These are phyloP conservation scores for Ophiostoma ulmi DNA, from an alignment of 2,329 filamentous ascomycete species.

Conservation along the genomic window DNA sequence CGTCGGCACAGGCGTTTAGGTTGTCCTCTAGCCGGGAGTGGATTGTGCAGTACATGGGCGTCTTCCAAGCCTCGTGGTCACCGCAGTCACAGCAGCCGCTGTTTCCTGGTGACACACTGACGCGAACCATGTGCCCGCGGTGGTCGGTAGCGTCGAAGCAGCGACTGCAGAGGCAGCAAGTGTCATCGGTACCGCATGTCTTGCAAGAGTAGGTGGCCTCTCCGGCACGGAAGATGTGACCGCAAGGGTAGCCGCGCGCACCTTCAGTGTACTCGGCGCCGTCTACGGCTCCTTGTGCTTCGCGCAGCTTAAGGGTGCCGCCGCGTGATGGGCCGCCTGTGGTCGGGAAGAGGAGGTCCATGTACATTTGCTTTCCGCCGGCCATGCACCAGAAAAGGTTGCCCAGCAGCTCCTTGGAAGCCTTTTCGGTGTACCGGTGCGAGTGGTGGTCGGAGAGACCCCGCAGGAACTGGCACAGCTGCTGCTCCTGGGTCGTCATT, in stretches of 20 bases:
- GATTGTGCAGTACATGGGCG: constrained; percentile 86
- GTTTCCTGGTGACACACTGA: constrained; percentile 43
- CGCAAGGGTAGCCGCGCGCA: constrained; percentile 87
- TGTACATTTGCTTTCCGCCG: constrained; percentile 65
- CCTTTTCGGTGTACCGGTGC: constrained; percentile 69
- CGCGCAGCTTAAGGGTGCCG: constrained; percentile 67
- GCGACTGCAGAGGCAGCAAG: constrained; percentile 86
- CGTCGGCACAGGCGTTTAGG: neutral
- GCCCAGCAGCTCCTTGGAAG: constrained; percentile 66
- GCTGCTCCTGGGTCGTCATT: constrained; percentile 66
- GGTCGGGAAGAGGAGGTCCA: constrained; percentile 76
- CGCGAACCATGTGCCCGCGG: constrained; percentile 83
- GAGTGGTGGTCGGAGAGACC: constrained; percentile 67
- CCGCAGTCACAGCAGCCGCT: constrained; percentile 78
- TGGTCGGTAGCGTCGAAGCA: constrained; percentile 97
- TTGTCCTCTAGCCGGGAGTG: constrained; percentile 53
- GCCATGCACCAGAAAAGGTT: constrained; percentile 85
- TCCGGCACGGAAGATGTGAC: constrained; percentile 92
- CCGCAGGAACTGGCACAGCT: constrained; percentile 77
- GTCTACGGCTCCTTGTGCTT: constrained; percentile 86
- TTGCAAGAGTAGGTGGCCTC: constrained; percentile 93
- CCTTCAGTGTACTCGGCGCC: constrained; percentile 92
- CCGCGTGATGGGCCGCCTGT: constrained; percentile 56
- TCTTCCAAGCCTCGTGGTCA: constrained; percentile 88
- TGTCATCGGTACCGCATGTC: constrained; percentile 91